Evolutionary conservation across 805 yeast species (phyloP), one percentile per base, ranked within the genome.

Genomic region (Ogataea ganodermae): DNA sequence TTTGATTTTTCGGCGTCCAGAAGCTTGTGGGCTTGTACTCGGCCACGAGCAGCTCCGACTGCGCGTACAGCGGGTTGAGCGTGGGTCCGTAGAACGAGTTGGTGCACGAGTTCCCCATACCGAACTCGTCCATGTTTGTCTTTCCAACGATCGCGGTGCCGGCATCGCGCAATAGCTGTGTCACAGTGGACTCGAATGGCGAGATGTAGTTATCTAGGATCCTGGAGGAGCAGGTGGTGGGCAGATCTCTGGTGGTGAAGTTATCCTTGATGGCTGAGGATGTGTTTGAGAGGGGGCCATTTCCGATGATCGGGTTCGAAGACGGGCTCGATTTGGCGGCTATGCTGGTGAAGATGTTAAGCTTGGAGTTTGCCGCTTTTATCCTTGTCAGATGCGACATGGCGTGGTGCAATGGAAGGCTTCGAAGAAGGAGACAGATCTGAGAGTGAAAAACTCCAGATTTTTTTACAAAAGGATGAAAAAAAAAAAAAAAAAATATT

Each of bases 111-210:
- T 88, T 83, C 9, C 99, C 99, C 99, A 94, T 94, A 2, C 96
- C 99, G 70, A 94, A 94, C 68, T 94, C 97, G 68, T 94, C 99
- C 79, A 94, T 72, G 57, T 92, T 94, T 2, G 95, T 78, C 65
- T 92, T 94, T 0, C 97, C 99, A 1, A 83, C 70, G 5, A 82
- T 60, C 0, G 60, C 52, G 13, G 78, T 75, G 0, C 90, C 89
- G 1, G 73, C 71, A 0, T 67, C 57, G 7, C 74, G 64, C n/a
- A 94, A 64, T 3, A 81, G 68, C 2, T 65, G 55, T 0, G 80
- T 80, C 2, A 84, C 86, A 0, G 97, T 88, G 10, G 97, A 86
- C 51, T 86, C 81, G 61, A 77, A 91, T 1, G 98, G 98, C 18
- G 96, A 81, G 2, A 55, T 59, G 62, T 86, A 94, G 32, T 69